Conservation (phyloP, 1,139 yeast genomes). For the Suhomyces anneliseae region DNA sequence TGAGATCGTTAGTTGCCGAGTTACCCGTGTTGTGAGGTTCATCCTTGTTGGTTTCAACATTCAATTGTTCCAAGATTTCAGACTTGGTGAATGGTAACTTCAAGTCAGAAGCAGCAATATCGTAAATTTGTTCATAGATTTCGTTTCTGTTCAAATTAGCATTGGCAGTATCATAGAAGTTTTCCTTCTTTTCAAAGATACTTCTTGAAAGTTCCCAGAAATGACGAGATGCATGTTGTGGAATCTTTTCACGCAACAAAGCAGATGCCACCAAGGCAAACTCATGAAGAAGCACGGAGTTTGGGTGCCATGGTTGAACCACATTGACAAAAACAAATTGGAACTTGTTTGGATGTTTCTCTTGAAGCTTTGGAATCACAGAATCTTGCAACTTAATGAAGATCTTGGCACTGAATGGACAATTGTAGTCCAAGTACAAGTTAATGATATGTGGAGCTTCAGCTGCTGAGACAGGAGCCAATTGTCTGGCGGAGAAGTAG, state of each 20-base stretch:
- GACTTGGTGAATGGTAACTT: constrained; percentile 37
- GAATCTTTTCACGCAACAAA: constrained; percentile 44
- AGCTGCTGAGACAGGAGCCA: constrained; percentile 16
- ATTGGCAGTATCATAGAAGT: constrained; percentile 64
- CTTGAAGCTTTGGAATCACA: constrained; percentile 54
- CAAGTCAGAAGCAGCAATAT: constrained; percentile 43
- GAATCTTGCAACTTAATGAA: constrained; percentile 54
- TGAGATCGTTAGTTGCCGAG: constrained; percentile 58
- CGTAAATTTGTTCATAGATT: constrained; percentile 55
- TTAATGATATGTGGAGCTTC: constrained; percentile 38
- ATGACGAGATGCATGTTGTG: constrained; percentile 26
- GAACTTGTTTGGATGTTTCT: constrained; percentile 49
- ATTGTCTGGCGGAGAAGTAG: constrained; percentile 25
- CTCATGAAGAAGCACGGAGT: constrained; percentile 66
- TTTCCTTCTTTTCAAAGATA: constrained; percentile 52
- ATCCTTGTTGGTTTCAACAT: constrained; percentile 24
- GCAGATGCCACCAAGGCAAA: constrained; percentile 69
- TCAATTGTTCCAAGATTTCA: constrained; percentile 36
- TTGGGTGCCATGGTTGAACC: constrained; percentile 86
- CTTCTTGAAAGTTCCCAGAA: constrained; percentile 66
- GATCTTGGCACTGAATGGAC: constrained; percentile 71
- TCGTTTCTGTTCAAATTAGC: constrained; percentile 55
- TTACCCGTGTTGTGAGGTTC: constrained; percentile 57
- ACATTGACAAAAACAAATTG: constrained; percentile 65
- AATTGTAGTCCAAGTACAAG: constrained; percentile 74